Conservation (phyloP, 2,329 filamentous ascomycete species). For the Decorospora gaudefroyi region DNA sequence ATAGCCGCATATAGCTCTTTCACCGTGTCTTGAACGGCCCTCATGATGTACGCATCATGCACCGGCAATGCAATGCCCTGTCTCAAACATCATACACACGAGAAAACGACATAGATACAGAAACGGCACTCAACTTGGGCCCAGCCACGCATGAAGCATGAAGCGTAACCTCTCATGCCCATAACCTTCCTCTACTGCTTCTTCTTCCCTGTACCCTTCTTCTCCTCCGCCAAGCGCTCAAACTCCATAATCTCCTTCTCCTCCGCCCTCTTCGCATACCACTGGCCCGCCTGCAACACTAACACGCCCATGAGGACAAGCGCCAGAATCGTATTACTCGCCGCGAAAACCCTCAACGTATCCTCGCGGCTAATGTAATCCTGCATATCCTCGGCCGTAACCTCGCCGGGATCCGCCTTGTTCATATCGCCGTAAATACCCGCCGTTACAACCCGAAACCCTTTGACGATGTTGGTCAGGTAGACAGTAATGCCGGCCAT, state of each 20-base stretch:
- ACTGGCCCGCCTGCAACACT: slow-evolving; percentile 93
- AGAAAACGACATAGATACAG: neutral
- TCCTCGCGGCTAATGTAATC: slow-evolving; percentile 83
- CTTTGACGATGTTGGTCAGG: slow-evolving; percentile 95
- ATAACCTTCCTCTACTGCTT: slow-evolving; percentile 31
- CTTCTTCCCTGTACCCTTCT: slow-evolving; percentile 43
- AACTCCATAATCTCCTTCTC: slow-evolving; percentile 73
- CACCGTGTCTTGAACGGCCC: too few species aligned
- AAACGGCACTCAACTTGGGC: neutral
- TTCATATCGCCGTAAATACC: slow-evolving; percentile 65
- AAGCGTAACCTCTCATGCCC: neutral
- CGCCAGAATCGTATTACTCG: slow-evolving; percentile 94
- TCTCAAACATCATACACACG: neutral
- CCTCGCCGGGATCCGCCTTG: slow-evolving; percentile 39
- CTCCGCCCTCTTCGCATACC: slow-evolving; percentile 97
- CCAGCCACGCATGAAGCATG: neutral
- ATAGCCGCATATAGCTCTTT: too few species aligned
- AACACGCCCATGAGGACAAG: slow-evolving; percentile 89
- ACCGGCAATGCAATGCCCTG: too few species aligned
- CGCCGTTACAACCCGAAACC: slow-evolving; percentile 77
- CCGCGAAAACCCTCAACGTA: slow-evolving; percentile 84
- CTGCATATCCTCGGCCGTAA: slow-evolving; percentile 49
- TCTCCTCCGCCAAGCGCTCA: slow-evolving; percentile 52
- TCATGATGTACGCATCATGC: too few species aligned
- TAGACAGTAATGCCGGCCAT: slow-evolving; percentile 91